Evolutionary conservation across 2,329 filamentous ascomycete species (phyloP), one percentile per base, ranked within the genome.

Genomic region (Geosmithia morbida): DNA sequence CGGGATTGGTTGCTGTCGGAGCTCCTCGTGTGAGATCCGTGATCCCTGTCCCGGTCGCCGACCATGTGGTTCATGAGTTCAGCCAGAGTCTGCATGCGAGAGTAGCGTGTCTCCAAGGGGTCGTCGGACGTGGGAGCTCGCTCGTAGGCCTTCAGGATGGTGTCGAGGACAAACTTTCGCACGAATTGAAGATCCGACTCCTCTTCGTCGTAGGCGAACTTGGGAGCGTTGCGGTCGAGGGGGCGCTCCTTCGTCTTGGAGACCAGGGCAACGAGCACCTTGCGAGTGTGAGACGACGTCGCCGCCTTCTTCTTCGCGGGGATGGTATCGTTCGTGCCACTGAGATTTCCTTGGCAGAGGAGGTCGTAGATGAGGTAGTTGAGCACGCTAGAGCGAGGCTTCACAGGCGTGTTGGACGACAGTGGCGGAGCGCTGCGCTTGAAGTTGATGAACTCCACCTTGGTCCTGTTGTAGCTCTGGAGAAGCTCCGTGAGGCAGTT

Each of bases 401-500:
- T 97, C 16, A 94, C 89, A 5, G 92, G 92, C 1, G 92, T 97
- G 47, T 80, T 81, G 11, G 83, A 83, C 55, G 87, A 83, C 43
- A 87, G 75, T 44, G 90, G 87, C 47, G 88, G 85, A 7, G 87
- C 83, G 59, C 89, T 95, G 51, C 90, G 83, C 54, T 94, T 97
- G 68, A 96, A 98, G 63, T 96, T 97, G 69, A 99, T 96, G 61
- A 99, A 97, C 61, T 98, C 94, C 42, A 98, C 79, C 71, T 99
- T 99, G 8, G 88, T 87, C 47, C 88, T 81, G 55, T 88, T 95
- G 67, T 97, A 98, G 57, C 85, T 94, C 49, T 85, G 81, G 14
- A 98, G 71, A 14, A 98, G 76, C 63, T 99, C 92, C 0, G 87
- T 83, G 40, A 99, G 70, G 57, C 89, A 95, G 59, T 92, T 88